Base-by-base conservation (phyloP, 2,329 filamentous ascomycete genomes). In the Chaetomiaceae sp. region DNA sequence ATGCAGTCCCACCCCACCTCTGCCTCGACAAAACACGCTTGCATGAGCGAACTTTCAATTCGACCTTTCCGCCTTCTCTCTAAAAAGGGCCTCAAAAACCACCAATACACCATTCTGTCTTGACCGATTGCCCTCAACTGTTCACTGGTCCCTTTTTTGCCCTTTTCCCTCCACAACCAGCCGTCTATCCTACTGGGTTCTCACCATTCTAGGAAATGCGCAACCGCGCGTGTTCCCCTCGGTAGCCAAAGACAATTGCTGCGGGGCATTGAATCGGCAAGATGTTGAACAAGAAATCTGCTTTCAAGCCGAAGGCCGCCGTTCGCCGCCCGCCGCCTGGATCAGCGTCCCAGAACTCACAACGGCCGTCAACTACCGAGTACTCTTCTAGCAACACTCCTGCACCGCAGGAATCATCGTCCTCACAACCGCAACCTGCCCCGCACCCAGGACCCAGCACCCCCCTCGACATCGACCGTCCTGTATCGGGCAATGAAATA, bases 251-350 rank as follows among this genome's bases (percentile, higher is more conserved):
- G 29, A 18, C 16, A 21, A 33, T 33, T 41, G 33, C 52, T 57
- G 52, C 57, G 55, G 57, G 57, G 55, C 57, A 55, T 8, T 49
- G 30, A 58, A 20, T 36, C 46, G 42, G 42, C 54, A 48, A 21
- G 8, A 59, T 59, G 57, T 27, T 59, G 38, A 54, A 55, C 37
- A 57, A 54, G 43, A 56, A 50, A 13, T 45, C 49, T 14, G 53
- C 33, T 27, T 49, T 46, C 43, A 55, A 53, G 43, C 54, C 55
- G 4, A 59, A 57, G 50, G 52, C 42, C 8, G 51, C 45, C 13
- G 30, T 45, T 37, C 55, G 54, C 16, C 55, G 54, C 37, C 52
- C 52, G 14, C 20, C 36, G 25, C 32, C 54, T n/a, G 45, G 30
- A 11, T n/a, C 54, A 2, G 36, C 30, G 3, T 25, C 50, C 4